These are phyloP conservation scores for Panaeolus cyanescens DNA, from an alignment of 768 basidiomycete genomes.

Conservation along the genomic window DNA sequence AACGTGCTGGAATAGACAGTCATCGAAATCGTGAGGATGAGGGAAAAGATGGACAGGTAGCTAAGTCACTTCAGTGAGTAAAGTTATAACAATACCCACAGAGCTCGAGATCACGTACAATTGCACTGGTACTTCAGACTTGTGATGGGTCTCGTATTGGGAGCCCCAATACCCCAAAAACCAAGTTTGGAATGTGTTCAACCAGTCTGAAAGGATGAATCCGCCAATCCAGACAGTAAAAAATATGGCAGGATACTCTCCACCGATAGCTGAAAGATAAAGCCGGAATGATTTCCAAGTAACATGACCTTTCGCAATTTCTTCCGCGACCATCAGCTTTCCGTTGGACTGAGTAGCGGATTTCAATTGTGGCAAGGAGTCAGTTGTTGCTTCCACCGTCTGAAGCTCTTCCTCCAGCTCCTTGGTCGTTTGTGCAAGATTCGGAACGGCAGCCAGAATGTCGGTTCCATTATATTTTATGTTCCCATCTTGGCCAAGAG, in stretches of 20 bases:
- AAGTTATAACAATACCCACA: conserved; percentile 7
- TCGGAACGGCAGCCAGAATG: conserved; percentile 42
- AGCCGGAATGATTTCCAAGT: conserved; percentile 31
- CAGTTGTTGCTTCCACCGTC: conserved; percentile 17
- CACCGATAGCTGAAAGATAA: conserved; percentile 36
- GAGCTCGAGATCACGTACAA: conserved; percentile 32
- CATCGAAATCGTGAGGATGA: conserved; percentile 46
- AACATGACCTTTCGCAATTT: conserved; percentile 44
- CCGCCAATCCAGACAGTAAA: conserved; percentile 26
- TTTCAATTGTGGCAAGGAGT: conserved; percentile 20
- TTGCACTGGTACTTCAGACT: conserved; percentile 32
- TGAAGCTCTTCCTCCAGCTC: conserved; percentile 27
- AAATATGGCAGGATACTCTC: conserved; percentile 32
- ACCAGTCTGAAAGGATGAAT: conserved; percentile 22
- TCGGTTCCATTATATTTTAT: conserved; percentile 45
- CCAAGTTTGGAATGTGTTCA: conserved; percentile 37
- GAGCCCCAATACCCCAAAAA: conserved; percentile 48
- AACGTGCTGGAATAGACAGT: conserved; percentile 34
- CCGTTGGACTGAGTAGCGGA: conserved; percentile 39
- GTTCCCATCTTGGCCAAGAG: conserved; percentile 51
- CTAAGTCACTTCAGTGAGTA: neutral
- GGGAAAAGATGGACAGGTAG: conserved; percentile 6
- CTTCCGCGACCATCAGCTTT: conserved; percentile 64
- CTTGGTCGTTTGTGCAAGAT: conserved; percentile 20
- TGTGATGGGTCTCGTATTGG: conserved; percentile 35